Conservation (phyloP, 768 basidiomycete species). For the Leccinum sublutescens region DNA sequence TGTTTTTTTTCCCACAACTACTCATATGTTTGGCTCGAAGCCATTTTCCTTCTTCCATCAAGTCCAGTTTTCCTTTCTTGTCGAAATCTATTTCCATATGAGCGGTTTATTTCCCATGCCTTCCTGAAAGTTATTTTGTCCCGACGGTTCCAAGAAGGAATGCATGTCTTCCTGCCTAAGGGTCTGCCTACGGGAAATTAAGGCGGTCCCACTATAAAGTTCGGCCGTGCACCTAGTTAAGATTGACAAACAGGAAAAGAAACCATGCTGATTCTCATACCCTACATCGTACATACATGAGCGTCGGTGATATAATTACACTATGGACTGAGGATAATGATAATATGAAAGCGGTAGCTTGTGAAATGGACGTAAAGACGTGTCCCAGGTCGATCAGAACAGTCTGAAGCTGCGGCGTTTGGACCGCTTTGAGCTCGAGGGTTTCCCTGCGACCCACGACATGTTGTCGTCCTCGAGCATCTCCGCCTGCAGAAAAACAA, state of each 20-base stretch:
- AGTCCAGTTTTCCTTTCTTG: too few relatives aligned
- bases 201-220: too few relatives aligned
- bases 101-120: too few relatives aligned
- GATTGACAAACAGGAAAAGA: not conserved
- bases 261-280: constrained; percentile 2
- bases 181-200: too few relatives aligned
- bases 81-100: too few relatives aligned
- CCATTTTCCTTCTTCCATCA: too few relatives aligned
- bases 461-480: constrained; percentile 32
- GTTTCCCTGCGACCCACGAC: constrained; percentile 21
- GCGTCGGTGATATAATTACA: constrained; percentile 2
- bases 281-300: constrained; percentile 12
- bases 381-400: constrained; percentile 8
- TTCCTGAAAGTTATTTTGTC: too few relatives aligned
- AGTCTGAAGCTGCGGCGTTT: constrained; percentile 6
- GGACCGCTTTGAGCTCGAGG: constrained; percentile 5
- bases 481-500: constrained; percentile 16
- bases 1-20: too few relatives aligned
- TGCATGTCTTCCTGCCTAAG: too few relatives aligned
- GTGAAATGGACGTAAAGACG: not conserved
- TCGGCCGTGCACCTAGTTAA: not conserved
- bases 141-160: too few relatives aligned
- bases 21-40: too few relatives aligned
- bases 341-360: not conserved
- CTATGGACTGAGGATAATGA: constrained; percentile 1